Conservation (phyloP, 2,329 filamentous ascomycete species). For the Alternaria hordeiaustralica region DNA sequence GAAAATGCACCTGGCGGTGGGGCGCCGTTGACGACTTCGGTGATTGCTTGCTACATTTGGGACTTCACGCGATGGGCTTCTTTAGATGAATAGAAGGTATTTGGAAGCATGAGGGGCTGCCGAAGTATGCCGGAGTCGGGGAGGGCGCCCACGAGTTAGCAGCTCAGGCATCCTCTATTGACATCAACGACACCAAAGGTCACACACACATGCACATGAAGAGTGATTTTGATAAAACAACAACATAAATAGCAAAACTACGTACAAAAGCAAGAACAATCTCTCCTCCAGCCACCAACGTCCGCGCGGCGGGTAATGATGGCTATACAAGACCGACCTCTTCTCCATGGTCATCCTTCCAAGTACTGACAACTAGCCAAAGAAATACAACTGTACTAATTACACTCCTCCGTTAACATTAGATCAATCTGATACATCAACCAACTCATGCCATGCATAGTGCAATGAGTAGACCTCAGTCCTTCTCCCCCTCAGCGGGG, state of each 20-base stretch:
- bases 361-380: conserved; percentile 5
- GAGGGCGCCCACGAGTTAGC: neutral
- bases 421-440: conserved; percentile 31
- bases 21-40: neutral
- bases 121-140: neutral
- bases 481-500: conserved; percentile 23
- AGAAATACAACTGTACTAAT: conserved; percentile 13
- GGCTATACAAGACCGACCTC: conserved; percentile 15
- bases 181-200: neutral
- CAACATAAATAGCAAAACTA: neutral
- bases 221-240: neutral
- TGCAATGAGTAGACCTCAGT: conserved; percentile 34
- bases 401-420: conserved; percentile 20
- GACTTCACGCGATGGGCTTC: neutral
- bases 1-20: neutral
- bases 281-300: conserved; percentile 1
- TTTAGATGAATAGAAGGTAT: neutral
- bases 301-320: conserved; percentile 9
- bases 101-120: neutral
- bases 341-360: conserved; percentile 6
- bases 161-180: neutral
- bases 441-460: conserved; percentile 35
- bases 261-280: neutral
- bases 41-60: conserved; percentile 1
- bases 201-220: neutral